Evolutionary conservation across 2,329 filamentous ascomycete species (phyloP), one percentile per base, ranked within the genome.

Genomic region (Spiromastix sp.): DNA sequence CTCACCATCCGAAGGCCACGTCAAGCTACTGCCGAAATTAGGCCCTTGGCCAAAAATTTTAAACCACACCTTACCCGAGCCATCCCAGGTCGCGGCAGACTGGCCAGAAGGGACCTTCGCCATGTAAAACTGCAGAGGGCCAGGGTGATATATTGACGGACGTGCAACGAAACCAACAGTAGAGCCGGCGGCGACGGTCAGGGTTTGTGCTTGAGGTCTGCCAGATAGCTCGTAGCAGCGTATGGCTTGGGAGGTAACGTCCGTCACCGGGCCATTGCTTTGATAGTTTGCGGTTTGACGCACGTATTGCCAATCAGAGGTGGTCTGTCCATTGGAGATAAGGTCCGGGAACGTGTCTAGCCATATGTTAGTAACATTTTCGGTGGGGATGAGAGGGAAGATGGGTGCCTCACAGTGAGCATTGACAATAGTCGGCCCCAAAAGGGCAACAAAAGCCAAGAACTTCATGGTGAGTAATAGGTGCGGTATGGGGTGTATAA

Each of bases 101-200:
- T 38, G 7, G 13, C 36, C 36, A 8, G 12, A 20, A 13, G 36
- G 36, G 21, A 74, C 68, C 48, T 72, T 72, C 47, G 71, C 72
- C 22, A 74, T 59, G 46, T 74, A 74, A 0, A 70, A 67, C 48
- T 71, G 56, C 3, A 68, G 66, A 12, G 70, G 71, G 1, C 71
- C 71, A 38, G 70, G 59, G 53, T 77, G 71, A 19, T 61, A 65
- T 2, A 77, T 72, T 18, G 74, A 65, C 42, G 76, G 69, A 26
- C 56, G 50, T 1, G 61, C 44, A 22, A 69, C 68, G 38, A 51
- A 47, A 16, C 41, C 40, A 26, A 51, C 35, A 5, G 27, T 20
- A 3, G 32, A 33, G 9, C 42, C 42, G 2, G 43, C 37, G 15
- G 39, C 37, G 12, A 46, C 42, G 18, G 36, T 36, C 8, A 12